Evolutionary conservation across 2,329 filamentous ascomycete genomes (phyloP).

Genomic region (Fusarium sp.): DNA sequence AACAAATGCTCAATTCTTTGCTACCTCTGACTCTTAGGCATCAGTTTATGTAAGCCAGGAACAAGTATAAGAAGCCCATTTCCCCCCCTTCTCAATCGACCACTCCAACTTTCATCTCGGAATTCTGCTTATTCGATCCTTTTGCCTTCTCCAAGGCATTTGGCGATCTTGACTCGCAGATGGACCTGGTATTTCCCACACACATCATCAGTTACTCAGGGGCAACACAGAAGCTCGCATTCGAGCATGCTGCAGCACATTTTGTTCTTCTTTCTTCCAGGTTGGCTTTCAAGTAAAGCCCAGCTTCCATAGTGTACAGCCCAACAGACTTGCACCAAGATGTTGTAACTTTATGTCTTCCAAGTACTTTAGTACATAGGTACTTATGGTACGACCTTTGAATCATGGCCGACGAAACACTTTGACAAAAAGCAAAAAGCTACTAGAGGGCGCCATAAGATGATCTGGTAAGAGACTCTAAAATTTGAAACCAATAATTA

Average conservation of each 20-base stretch:
- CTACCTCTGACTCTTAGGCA: not conserved
- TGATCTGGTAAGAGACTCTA: not conserved
- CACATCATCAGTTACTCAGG: not conserved
- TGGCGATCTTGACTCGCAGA: fast-evolving
- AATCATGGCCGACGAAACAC: not conserved
- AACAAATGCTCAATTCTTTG: not conserved
- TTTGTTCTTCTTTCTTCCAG: not conserved
- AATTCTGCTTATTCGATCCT: not conserved
- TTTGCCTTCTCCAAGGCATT: fast-evolving
- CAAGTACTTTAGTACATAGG: too few species aligned
- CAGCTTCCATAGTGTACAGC: too few species aligned
- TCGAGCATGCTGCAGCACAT: not conserved
- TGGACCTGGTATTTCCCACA: not conserved
- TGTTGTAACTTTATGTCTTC: not conserved
- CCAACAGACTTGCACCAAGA: fast-evolving
- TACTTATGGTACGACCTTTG: not conserved
- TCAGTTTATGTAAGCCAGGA: not conserved
- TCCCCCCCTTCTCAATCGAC: not conserved
- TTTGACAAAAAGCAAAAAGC: fast-evolving
- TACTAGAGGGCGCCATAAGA: fast-evolving
- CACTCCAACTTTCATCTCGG: not conserved
- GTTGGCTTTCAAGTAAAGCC: not conserved
- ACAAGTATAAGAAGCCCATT: not conserved
- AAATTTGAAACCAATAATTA: not conserved
- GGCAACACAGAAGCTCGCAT: not conserved